Evolutionary conservation across 805 yeast species (phyloP), one percentile per base, ranked within the genome.

Genomic region (Myxozyma vanderwaltii): DNA sequence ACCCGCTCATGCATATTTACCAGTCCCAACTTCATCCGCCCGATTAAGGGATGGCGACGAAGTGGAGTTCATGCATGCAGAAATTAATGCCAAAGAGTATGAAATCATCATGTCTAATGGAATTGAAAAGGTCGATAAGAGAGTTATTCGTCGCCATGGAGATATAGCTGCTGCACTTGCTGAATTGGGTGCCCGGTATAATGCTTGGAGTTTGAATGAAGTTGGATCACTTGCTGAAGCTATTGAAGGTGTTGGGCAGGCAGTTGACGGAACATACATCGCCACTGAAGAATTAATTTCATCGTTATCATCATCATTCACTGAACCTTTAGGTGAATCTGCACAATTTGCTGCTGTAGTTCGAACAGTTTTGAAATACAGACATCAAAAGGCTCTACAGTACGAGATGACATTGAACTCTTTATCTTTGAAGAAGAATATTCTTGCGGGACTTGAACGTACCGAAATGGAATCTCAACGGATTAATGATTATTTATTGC

Each of bases 201-300:
- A 84, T 63, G 84, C 85, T 1, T 81, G 84, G 68, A 78, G 84
- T 60, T 71, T 84, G 33, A 86, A 84, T 64, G 77, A 76, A 59
- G 64, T 68, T 27, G 69, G 70, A 10, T 41, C 65, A 15, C 67
- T 77, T 44, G 77, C 94, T 0, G 69, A 83, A 2, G 77, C 84
- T 1, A 79, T 89, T 61, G 98, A 94, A 70, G 83, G 84, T 63
- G 82, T 90, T 29, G 97, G 98, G 1, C 91, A 88, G 68, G 86
- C 91, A 0, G 85, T 89, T 63, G 98, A 94, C 71, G 81, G 80
- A 74, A 58, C 76, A 47, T 79, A 77, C 68, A 70, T 82, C 62
- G 70, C 83, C n/a, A 75, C 84, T 63, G 76, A 83, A 66, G 70
- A 79, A 1, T 76, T 86, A 10, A 80, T 83, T 3, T 72, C 77